Evolutionary conservation across 2,329 filamentous ascomycete genomes (phyloP), one percentile per base, ranked within the genome.

Genomic region (Aquanectria penicillioides): DNA sequence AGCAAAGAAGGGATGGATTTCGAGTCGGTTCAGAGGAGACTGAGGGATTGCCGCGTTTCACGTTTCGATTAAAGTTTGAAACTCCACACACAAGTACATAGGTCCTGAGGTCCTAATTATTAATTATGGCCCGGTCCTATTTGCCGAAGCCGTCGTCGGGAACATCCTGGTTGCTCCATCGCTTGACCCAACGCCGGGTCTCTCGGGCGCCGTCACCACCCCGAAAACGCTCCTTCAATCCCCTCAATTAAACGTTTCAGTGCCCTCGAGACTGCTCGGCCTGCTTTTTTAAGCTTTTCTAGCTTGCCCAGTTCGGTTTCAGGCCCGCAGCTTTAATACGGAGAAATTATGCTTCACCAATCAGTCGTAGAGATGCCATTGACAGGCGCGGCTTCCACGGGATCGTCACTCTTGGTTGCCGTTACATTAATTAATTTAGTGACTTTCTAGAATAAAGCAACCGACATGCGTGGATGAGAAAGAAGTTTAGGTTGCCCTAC

Each of bases 311-410:
- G 25, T 25, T 6, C 20, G 13, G 50, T 54, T 54, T 54, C 40
- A 54, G 26, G 37, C 13, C 36, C 31, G 17, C 15, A 20, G 36
- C 13, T 12, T 40, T 38, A 18, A 13, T 8, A 33, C 41, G 50
- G 50, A 54, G 34, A 54, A 53, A 31, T 15, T 52, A 26, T 25
- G 15, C 46, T 31, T 53, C 50, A 46, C 50, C 31, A 53, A 53
- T 53, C 50, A 22, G 11, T 46, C 22, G 23, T 40, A n/a, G 23
- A 18, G 8, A 20, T 28, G 8, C 11, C 25, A 25, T 20, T 2
- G n/a, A 18, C n/a, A n/a, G n/a, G n/a, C n/a, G n/a, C n/a, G n/a
- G n/a, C n/a, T n/a, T 47, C 43, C 18, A 15, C 28, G 17, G 41
- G 17, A 46, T 31, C n/a, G 11, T 12, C 8, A 20, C n/a, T 31